A percentile compares a stretch with the other conserved stretches of the same genome.
Conservation (phyloP, 345 rosid genomes). For the Crucihimalaya himalaica region DNA sequence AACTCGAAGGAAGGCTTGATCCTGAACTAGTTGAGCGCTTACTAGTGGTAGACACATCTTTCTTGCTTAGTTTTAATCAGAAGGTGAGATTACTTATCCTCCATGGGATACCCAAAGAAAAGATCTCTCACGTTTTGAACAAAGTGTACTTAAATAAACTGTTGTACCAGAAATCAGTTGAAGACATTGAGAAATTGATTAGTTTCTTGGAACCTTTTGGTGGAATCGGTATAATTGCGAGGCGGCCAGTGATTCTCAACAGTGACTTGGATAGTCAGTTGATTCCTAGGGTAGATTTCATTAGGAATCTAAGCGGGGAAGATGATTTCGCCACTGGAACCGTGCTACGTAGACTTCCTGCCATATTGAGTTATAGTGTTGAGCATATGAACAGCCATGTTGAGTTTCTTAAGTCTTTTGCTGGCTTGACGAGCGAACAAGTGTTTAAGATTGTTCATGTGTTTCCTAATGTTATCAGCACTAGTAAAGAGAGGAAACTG, state of each 20-base stretch:
- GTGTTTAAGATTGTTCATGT: conserved; percentile 66
- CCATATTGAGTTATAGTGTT: conserved; percentile 55
- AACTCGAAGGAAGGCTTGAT: conserved; percentile 53
- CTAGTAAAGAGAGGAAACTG: conserved; percentile 71
- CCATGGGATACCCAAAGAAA: conserved; percentile 53
- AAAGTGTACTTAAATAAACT: conserved; percentile 61
- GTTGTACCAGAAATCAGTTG: conserved; percentile 54
- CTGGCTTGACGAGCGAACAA: conserved; percentile 58
- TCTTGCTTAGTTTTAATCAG: conserved; percentile 57
- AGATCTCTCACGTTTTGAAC: conserved; percentile 62
- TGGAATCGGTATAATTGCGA: conserved; percentile 57
- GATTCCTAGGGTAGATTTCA: conserved; percentile 61
- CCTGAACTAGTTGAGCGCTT: conserved; percentile 56
- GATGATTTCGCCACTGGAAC: conserved; percentile 58
- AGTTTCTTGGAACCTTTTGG: conserved; percentile 61
- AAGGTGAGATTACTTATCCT: conserved; percentile 55
- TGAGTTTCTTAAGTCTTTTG: conserved; percentile 62
- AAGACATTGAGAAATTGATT: conserved; percentile 60
- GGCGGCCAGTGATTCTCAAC: conserved; percentile 61
- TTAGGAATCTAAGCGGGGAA: conserved; percentile 64
- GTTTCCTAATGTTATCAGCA: conserved; percentile 64
- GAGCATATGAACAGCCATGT: conserved; percentile 60
- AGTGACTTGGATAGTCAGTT: conserved; percentile 62
- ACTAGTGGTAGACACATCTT: conserved; percentile 46
- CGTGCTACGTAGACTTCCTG: conserved; percentile 62